Base-by-base conservation (phyloP, 345 rosid species). In the Eutrema yunnanense region DNA sequence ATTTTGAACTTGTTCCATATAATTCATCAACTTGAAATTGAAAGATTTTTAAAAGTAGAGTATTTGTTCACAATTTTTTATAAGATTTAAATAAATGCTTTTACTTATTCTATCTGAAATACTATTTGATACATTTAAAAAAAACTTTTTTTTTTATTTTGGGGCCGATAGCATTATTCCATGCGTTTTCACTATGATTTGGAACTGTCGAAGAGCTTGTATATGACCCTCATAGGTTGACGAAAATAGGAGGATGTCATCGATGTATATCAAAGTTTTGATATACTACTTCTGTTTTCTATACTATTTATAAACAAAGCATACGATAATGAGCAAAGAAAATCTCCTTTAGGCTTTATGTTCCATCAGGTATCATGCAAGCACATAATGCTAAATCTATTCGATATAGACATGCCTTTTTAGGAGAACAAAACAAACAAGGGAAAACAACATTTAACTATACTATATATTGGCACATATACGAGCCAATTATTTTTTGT, bases 371-470 rank as follows among this genome's bases (percentile, higher is more conserved):
- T 54, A 67, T 67, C 51, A 67, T 54, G 72, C 16, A 67, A 54
- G 42, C 72, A 67, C 72, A 53, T 54, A 54, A 67, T 44, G 62
- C 41, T 67, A 53, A 32, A 67, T 67, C 52, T 54, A 67, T 42
- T 67, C 62, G 62, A 67, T 54, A 67, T 54, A 67, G 62, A 67
- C 72, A 42, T 54, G 22, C 52, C 62, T 53, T 67, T 65, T 64
- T 50, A 4, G 32, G 51, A 53, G 62, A 67, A 41, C 72, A 67
- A 67, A 40, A 67, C 71, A 65, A 52, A 38, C 49, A 27, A 66
- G 27, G 9, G 26, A 14, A 66, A 66, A 52, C 26, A 66, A 38
- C 37, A 66, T 66, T 50, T 14, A 66, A 66, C 26, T 43, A 27
- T 27, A 26, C 30, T 65, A 37, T 4, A 27, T 11, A 16, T 49